Evolutionary conservation across 192 early-diverging fungal genomes (phyloP).

Genomic region (Entomortierella parvispora): DNA sequence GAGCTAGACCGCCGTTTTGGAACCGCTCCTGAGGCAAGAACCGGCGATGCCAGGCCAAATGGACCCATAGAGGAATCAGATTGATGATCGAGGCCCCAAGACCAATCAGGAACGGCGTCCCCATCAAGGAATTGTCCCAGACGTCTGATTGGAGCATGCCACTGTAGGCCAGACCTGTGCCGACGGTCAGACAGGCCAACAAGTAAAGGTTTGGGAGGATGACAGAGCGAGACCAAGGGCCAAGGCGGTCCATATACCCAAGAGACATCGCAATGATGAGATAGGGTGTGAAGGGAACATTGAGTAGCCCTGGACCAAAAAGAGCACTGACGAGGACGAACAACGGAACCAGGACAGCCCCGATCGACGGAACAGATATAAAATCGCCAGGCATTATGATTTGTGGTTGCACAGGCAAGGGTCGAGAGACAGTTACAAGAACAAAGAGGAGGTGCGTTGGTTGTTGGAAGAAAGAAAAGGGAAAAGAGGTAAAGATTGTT

Average conservation of each 20-base stretch:
- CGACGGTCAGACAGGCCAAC: slow-evolving; percentile 26
- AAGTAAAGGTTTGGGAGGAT: slow-evolving; percentile 42
- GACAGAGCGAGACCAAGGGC: slow-evolving; percentile 29
- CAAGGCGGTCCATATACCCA: slow-evolving; percentile 32
- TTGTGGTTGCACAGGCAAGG: neutral
- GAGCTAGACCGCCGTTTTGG: slow-evolving; percentile 20
- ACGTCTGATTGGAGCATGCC: slow-evolving; percentile 37
- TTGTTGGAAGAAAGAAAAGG: too few relatives aligned
- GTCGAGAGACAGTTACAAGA: neutral
- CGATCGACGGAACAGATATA: slow-evolving; percentile 30
- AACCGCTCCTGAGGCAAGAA: slow-evolving; percentile 34
- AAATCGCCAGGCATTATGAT: neutral
- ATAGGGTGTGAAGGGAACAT: slow-evolving; percentile 22
- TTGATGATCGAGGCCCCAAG: slow-evolving; percentile 7
- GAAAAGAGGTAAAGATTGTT: too few relatives aligned
- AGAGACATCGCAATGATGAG: slow-evolving; percentile 30
- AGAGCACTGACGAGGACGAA: slow-evolving; percentile 33
- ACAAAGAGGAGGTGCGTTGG: too few relatives aligned
- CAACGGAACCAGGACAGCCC: slow-evolving; percentile 23
- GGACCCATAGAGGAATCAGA: slow-evolving; percentile 24
- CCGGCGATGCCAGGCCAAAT: slow-evolving; percentile 38
- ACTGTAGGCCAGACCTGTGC: slow-evolving; percentile 30
- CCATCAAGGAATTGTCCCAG: slow-evolving; percentile 28
- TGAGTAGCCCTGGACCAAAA: slow-evolving; percentile 42
- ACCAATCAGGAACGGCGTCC: slow-evolving; percentile 19